Base-by-base conservation (phyloP, 208 protist genomes). In the Naegleria fowleri region DNA sequence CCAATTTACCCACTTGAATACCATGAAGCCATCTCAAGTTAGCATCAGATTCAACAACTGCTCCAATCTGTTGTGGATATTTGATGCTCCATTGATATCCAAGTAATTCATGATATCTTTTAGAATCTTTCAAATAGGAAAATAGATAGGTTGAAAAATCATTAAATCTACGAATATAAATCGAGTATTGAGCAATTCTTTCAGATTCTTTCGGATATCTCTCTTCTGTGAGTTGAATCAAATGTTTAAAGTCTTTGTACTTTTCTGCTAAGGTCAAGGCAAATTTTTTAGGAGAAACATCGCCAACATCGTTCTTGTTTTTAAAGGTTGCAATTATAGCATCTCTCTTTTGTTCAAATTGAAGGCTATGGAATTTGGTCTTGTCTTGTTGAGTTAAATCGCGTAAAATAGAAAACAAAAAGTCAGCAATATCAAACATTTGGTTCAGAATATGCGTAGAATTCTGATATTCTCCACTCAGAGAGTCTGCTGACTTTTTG, bases 361-460 rank as follows among this genome's bases (percentile, higher is more conserved):
- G 13, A 13, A 79, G n/a, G 19, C 25, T 79, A 0, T 79, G 67
- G 29, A 36, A 79, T 9, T 36, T 25, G 25, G 0, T 36, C 29
- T 36, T n/a, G 0, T 79, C 29, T 79, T 79, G 13, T 79, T 67
- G 19, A 1, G 4, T 67, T 29, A 67, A 36, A n/a, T 19, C 25
- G 29, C n/a, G 0, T 9, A 79, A 33, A 36, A 79, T 79, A 36
- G 29, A 67, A 67, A 79, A 79, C 25, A 33, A 36, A 79, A 79
- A 79, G n/a, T 79, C 67, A 36, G 67, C 67, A 13, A 79, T 79
- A 15, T 79, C 67, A 79, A 36, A 79, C 67, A 79, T 79, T 79
- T 79, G 67, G 29, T 79, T 79, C 6, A 79, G 29, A 5, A 79
- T 79, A 36, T 36, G 29, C 0, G 67, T 1, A 33, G n/a, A 19